These are phyloP conservation scores for Phytophthora brassicae DNA, from an alignment of 352 stramenopile genomes.

Conservation along the genomic window DNA sequence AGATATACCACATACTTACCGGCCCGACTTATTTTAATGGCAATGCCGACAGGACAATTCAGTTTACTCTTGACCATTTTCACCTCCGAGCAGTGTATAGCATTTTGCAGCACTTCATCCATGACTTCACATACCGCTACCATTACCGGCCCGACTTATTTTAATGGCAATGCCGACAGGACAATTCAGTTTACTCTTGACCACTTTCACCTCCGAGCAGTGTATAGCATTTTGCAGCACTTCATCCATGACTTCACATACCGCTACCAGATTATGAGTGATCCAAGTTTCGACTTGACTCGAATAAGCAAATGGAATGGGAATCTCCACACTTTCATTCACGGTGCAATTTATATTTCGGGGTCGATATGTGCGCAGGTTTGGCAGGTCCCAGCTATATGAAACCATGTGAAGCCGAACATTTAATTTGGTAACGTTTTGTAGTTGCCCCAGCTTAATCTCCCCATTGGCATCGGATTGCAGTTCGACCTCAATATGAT, in stretches of 20 bases:
- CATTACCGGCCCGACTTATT: constrained; percentile 27
- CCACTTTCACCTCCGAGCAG: constrained; percentile 12
- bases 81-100: constrained; percentile 12
- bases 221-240: constrained; percentile 29
- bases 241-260: constrained; percentile 35
- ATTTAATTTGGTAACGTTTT: constrained; percentile 18
- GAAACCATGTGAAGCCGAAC: constrained; percentile 14
- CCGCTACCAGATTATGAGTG: constrained; percentile 15
- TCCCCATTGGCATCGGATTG: constrained; percentile 39
- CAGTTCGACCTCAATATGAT: constrained; percentile 17
- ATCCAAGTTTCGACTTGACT: constrained; percentile 36
- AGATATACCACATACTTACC: constrained; percentile 40
- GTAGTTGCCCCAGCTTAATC: constrained; percentile 41
- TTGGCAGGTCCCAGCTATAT: constrained; percentile 53
- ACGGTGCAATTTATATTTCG: constrained; percentile 37
- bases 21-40: constrained; percentile 21
- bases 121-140: no score
- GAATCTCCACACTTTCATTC: constrained; percentile 36
- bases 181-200: constrained; percentile 23
- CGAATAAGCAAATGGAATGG: constrained; percentile 34
- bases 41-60: constrained; percentile 21
- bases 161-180: constrained; percentile 27
- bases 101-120: constrained; percentile 31
- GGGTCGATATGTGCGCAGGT: constrained; percentile 32
- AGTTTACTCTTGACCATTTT: constrained; percentile 23